Conservation (phyloP, 495 filamentous ascomycete species). For the Trichocladium uniseriatum region DNA sequence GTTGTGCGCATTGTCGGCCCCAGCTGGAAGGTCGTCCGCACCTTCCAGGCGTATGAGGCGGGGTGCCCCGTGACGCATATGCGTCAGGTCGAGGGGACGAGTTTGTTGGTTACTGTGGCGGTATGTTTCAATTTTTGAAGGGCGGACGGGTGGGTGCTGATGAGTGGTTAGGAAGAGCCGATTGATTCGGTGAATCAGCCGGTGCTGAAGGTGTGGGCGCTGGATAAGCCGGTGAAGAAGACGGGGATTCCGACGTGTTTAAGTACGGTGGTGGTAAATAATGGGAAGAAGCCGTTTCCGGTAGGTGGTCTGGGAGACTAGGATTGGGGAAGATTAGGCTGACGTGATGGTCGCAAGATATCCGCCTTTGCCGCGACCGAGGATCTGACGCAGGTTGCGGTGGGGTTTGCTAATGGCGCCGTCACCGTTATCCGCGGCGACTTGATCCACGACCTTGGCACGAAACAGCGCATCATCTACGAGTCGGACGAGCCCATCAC, state of each 20-base stretch:
- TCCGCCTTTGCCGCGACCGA: conserved; percentile 80
- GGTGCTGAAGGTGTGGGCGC: conserved; percentile 86
- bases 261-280: conserved; percentile 75
- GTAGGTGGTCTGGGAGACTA: conserved; percentile 35
- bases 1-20: conserved; percentile 76
- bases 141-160: neutral
- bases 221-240: conserved; percentile 93
- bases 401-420: conserved; percentile 92
- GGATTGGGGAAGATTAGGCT: neutral
- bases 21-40: conserved; percentile 75
- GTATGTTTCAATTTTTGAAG: conserved; percentile 17
- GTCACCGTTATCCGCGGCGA: conserved; percentile 92
- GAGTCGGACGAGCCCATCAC: conserved; percentile 96
- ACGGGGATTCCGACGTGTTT: conserved; percentile 78
- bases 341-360: conserved; percentile 44
- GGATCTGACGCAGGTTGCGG: conserved; percentile 81
- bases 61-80: conserved; percentile 76
- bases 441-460: conserved; percentile 90
- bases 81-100: conserved; percentile 84
- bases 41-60: conserved; percentile 72
- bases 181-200: conserved; percentile 47
- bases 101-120: conserved; percentile 75
- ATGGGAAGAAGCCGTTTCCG: conserved; percentile 87
- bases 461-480: conserved; percentile 90
- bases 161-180: neutral